phyloP scores from a whole-genome alignment of 768 basidiomycete genomes.

The Pleurotus djamor region DNA sequence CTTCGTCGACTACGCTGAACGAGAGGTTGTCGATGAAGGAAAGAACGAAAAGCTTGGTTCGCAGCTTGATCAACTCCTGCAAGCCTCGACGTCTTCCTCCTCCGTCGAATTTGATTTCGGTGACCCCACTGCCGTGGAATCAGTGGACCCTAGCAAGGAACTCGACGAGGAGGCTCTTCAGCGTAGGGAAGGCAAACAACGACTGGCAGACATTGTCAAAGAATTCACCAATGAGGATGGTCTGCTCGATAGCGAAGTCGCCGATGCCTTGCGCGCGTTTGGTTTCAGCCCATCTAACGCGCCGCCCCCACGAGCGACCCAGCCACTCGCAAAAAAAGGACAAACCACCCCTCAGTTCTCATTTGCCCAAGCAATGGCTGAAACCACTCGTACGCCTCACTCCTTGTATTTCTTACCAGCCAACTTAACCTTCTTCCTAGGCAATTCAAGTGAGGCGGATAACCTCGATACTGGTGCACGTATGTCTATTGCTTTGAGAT shows the following conservation, averaged over 20 bases:
- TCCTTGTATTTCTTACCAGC: neutral
- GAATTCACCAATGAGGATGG: constrained; percentile 2
- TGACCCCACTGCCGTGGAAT: neutral
- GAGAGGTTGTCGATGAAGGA: neutral
- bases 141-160: neutral
- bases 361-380: constrained; percentile 4
- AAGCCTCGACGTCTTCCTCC: neutral
- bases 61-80: neutral
- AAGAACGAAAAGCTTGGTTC: neutral
- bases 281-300: neutral
- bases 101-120: neutral
- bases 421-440: neutral
- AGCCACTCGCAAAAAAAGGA: neutral
- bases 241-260: neutral
- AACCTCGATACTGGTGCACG: constrained; percentile 2
- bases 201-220: neutral
- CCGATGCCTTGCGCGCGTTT: constrained; percentile 3
- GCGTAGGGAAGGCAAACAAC: neutral
- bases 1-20: neutral
- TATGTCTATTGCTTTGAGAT: neutral
- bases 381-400: neutral
- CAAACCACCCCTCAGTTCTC: neutral
- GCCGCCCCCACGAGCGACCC: neutral
- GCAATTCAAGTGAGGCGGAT: constrained; percentile 1
- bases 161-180: neutral